A percentile compares a stretch with the other conserved stretches of the same genome.
Evolutionary conservation across 352 stramenopile genomes (phyloP).

Genomic region (Pythium insidiosum): DNA sequence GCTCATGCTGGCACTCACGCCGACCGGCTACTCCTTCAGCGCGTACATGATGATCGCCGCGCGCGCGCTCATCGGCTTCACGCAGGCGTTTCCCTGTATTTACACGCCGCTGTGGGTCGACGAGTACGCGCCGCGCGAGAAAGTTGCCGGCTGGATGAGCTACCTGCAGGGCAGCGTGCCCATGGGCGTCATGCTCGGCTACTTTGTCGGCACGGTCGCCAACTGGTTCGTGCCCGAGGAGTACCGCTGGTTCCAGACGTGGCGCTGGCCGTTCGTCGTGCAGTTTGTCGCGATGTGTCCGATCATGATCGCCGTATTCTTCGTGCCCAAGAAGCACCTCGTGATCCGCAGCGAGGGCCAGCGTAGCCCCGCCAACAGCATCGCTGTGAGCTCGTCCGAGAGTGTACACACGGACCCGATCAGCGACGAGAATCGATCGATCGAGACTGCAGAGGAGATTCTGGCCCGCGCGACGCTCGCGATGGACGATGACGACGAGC

Average conservation of each 20-base stretch:
- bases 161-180: slow-evolving; percentile 77
- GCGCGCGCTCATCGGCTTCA: slow-evolving; percentile 69
- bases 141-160: slow-evolving; percentile 78
- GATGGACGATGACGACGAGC: not conserved
- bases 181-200: slow-evolving; percentile 82
- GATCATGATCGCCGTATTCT: slow-evolving; percentile 74
- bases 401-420: slow-evolving; percentile 14
- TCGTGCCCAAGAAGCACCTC: slow-evolving; percentile 71
- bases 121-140: slow-evolving; percentile 68
- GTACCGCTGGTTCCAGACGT: slow-evolving; percentile 58
- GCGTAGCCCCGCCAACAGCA: slow-evolving; percentile 27
- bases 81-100: slow-evolving; percentile 75
- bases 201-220: slow-evolving; percentile 73
- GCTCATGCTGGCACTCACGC: slow-evolving; percentile 62
- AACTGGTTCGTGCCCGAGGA: slow-evolving; percentile 74
- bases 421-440: slow-evolving; percentile 32
- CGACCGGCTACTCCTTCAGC: slow-evolving; percentile 56
- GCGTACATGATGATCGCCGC: slow-evolving; percentile 67
- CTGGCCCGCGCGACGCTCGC: slow-evolving; percentile 9
- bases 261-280: slow-evolving; percentile 81
- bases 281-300: slow-evolving; percentile 69
- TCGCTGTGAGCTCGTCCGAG: slow-evolving; percentile 24
- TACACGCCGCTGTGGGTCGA: slow-evolving; percentile 85
- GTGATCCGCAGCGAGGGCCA: slow-evolving; percentile 55
- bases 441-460: slow-evolving; percentile 22